phyloP scores from a whole-genome alignment of 108 stramenopile species.

The Cyclostephanos invisitatus region DNA sequence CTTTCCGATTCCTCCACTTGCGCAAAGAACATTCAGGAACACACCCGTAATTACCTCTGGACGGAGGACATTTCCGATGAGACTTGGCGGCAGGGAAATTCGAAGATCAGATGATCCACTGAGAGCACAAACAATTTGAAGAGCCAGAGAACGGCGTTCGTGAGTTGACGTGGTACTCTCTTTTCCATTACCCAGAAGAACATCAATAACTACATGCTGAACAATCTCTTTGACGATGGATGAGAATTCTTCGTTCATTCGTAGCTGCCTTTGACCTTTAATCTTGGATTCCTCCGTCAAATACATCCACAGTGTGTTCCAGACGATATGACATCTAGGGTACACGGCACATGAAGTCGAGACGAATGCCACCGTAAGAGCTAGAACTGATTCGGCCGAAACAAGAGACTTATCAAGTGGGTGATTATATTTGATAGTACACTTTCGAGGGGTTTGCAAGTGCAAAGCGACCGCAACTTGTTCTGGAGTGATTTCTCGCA shows the following conservation, averaged over 20 bases:
- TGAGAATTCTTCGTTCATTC: constrained; percentile 25
- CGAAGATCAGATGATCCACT: constrained; percentile 50
- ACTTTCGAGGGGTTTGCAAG: constrained; percentile 53
- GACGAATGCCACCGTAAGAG: constrained; percentile 51
- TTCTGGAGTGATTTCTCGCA: constrained; percentile 58
- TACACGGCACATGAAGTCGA: constrained; percentile 66
- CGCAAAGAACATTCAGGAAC: constrained; percentile 68
- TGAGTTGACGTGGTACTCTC: constrained; percentile 54
- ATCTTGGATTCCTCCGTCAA: constrained; percentile 45
- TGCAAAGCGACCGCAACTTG: constrained; percentile 64
- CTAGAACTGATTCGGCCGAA: constrained; percentile 50
- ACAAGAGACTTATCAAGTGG: constrained; percentile 60
- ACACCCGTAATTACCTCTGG: constrained; percentile 56
- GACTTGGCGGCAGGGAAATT: constrained; percentile 41
- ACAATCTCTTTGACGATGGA: constrained; percentile 54
- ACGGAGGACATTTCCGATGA: constrained; percentile 54
- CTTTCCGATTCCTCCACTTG: constrained; percentile 43
- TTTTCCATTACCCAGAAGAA: constrained; percentile 41
- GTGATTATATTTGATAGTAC: constrained; percentile 21
- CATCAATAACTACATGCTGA: constrained; percentile 55
- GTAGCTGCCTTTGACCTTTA: constrained; percentile 19
- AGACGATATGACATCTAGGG: constrained; percentile 82
- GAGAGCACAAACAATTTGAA: constrained; percentile 61
- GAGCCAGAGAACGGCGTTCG: constrained; percentile 63
- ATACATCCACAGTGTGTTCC: constrained; percentile 77